Percentiles rank a stretch among this genome's conserved stretches.
Evolutionary conservation across 1,284 basidiomycete species (phyloP).

Genomic region (Mrakiaceae sp.): DNA sequence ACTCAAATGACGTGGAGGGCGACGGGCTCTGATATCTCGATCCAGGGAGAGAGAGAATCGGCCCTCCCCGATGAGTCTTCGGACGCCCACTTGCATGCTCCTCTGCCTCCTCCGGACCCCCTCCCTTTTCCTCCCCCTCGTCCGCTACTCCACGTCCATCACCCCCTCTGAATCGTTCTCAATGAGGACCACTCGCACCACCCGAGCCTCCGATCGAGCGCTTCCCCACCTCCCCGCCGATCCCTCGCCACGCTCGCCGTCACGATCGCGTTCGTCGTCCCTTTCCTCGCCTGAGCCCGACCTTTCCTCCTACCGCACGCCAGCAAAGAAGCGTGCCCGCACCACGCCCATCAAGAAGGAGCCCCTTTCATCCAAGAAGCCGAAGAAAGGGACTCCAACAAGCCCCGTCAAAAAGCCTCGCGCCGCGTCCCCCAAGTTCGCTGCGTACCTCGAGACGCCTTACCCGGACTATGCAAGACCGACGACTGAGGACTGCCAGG

Average conservation of each 20-base stretch:
- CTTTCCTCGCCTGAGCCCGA: neutral
- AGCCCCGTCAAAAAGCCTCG: no score
- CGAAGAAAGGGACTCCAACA: conserved; percentile 20
- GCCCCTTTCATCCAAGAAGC: conserved; percentile 17
- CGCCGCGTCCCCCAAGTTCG: conserved; percentile 12
- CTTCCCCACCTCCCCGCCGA: neutral
- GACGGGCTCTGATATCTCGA: no score
- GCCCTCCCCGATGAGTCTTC: no score
- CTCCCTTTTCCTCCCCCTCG: no score
- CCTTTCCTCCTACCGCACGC: neutral
- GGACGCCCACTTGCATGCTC: no score
- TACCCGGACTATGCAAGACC: conserved; percentile 46
- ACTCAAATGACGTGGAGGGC: no score
- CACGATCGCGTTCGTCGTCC: neutral
- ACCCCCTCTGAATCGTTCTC: neutral
- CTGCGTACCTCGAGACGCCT: conserved; percentile 34
- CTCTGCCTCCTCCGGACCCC: no score
- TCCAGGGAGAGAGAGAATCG: no score
- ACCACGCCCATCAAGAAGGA: conserved; percentile 8
- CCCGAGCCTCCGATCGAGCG: neutral
- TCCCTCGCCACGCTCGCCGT: neutral
- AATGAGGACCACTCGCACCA: neutral
- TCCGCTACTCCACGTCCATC: neutral
- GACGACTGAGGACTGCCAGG: conserved; percentile 41
- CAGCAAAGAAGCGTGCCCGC: neutral